These are phyloP conservation scores for Fusarium ambrosium DNA, from an alignment of 2,329 filamentous ascomycete genomes.

Conservation along the genomic window DNA sequence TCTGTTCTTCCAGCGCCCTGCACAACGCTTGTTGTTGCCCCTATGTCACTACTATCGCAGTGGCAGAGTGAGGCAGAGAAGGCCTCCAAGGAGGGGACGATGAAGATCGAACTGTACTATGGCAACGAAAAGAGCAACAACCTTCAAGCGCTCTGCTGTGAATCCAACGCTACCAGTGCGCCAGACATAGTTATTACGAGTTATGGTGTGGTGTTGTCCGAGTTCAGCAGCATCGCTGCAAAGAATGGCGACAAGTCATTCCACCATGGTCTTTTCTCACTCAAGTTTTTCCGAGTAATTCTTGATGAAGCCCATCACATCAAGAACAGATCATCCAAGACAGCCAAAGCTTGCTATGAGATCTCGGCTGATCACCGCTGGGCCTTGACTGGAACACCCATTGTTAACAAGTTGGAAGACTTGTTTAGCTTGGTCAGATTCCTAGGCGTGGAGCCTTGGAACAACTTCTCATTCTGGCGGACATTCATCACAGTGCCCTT, in stretches of 20 bases:
- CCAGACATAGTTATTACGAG: constrained; percentile 95
- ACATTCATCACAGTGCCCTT: constrained; percentile 99
- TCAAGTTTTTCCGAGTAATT: constrained; percentile 95
- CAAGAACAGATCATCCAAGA: constrained; percentile 92
- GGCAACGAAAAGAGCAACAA: constrained; percentile 86
- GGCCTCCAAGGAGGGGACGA: constrained; percentile 84
- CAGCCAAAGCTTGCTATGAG: constrained; percentile 94
- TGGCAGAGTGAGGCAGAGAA: constrained; percentile 97
- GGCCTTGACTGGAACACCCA: constrained; percentile 94
- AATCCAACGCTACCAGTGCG: constrained; percentile 78
- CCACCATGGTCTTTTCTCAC: constrained; percentile 84
- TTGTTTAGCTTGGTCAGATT: constrained; percentile 94
- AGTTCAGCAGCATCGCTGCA: constrained; percentile 80
- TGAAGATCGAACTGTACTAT: constrained; percentile 93
- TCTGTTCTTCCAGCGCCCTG: constrained; percentile 79
- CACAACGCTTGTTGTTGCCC: constrained; percentile 95
- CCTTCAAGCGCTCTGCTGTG: constrained; percentile 82
- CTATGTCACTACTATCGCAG: constrained; percentile 95
- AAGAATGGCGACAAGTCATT: constrained; percentile 74
- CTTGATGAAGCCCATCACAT: constrained; percentile 96
- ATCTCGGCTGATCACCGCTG: constrained; percentile 88
- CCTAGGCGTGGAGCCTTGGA: constrained; percentile 95
- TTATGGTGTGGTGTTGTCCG: constrained; percentile 91
- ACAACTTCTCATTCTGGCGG: constrained; percentile 99
- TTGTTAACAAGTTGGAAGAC: constrained; percentile 95